Evolutionary conservation across 140 eudicot genomes (phyloP).

Genomic region (Flaveria floridana): DNA sequence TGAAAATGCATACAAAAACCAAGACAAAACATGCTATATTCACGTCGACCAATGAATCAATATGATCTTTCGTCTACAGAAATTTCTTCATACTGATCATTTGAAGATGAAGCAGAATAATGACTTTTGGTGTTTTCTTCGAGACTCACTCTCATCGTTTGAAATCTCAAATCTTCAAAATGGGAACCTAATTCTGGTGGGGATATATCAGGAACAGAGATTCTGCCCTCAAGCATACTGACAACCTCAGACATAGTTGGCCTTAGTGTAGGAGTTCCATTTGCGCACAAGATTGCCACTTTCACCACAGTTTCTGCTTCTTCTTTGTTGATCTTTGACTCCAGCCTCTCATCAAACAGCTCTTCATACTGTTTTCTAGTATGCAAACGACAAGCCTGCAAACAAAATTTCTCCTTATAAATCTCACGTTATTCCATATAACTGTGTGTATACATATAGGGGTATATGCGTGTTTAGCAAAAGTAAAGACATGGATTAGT

Average conservation of each 20-base stretch:
- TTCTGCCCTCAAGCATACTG: conserved; percentile 58
- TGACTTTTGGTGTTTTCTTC: conserved; percentile 21
- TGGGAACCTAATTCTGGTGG: conserved; percentile 36
- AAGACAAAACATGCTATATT: background rate
- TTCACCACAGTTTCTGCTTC: conserved; percentile 60
- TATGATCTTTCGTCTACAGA: conserved; percentile 14
- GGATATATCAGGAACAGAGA: conserved; percentile 40
- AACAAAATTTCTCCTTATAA: background rate
- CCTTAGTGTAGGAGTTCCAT: conserved; percentile 57
- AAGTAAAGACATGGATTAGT: background rate
- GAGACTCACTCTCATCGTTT: conserved; percentile 56
- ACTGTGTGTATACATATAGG: background rate
- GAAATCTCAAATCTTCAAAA: conserved; percentile 57
- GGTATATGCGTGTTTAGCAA: background rate
- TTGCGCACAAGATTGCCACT: conserved; percentile 57
- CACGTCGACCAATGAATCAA: background rate
- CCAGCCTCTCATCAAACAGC: conserved; percentile 53
- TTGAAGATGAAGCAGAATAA: conserved; percentile 21
- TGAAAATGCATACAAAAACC: background rate
- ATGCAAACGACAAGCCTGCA: conserved; percentile 66
- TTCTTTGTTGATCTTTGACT: conserved; percentile 41
- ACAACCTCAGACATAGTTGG: conserved; percentile 70
- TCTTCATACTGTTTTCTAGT: conserved; percentile 39
- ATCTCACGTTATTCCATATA: background rate
- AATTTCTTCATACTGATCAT: background rate